A percentile compares a stretch with the other conserved stretches of the same genome.
These are phyloP conservation scores for Lentinus polychrous DNA, from an alignment of 1,284 basidiomycete species.

Conservation along the genomic window DNA sequence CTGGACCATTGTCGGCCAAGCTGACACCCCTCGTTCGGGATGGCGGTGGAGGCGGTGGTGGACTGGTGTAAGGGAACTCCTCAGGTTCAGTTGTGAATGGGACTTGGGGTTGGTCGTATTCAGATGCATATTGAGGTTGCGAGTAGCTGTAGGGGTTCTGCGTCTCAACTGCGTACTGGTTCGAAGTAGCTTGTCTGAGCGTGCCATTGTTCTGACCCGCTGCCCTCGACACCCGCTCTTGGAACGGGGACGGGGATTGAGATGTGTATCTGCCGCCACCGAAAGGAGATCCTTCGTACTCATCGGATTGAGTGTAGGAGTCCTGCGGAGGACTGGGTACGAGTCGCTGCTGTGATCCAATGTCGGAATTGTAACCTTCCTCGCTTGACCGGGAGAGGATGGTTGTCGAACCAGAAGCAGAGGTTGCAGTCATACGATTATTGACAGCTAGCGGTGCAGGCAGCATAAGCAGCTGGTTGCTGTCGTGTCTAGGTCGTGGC, in stretches of 20 bases:
- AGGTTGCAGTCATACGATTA: constrained; percentile 41
- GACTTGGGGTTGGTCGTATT: constrained; percentile 31
- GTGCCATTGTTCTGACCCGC: constrained; percentile 32
- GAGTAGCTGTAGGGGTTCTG: constrained; percentile 43
- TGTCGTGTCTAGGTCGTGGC: constrained; percentile 55
- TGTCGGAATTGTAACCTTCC: constrained; percentile 52
- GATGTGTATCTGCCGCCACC: constrained; percentile 13
- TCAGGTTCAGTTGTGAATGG: constrained; percentile 31
- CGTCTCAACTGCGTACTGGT: constrained; percentile 42
- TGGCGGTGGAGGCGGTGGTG: constrained; percentile 11
- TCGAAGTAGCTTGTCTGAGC: constrained; percentile 33
- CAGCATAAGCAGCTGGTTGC: constrained; percentile 60
- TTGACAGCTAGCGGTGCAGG: constrained; percentile 60
- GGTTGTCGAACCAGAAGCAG: constrained; percentile 40
- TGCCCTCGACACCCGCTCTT: constrained; percentile 35
- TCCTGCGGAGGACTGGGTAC: constrained; percentile 42
- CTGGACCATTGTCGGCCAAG: constrained; percentile 73
- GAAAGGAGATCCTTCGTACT: constrained; percentile 16
- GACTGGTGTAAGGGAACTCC: constrained; percentile 21
- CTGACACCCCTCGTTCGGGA: constrained; percentile 53
- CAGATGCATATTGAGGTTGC: constrained; percentile 27
- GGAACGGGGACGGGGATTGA: constrained; percentile 25
- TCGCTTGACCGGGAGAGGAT: constrained; percentile 59
- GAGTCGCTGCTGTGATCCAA: constrained; percentile 52
- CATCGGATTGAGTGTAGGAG: constrained; percentile 20